Evolutionary conservation across 139 green algal species (phyloP).

Genomic region (Chlamydomonas sp.): DNA sequence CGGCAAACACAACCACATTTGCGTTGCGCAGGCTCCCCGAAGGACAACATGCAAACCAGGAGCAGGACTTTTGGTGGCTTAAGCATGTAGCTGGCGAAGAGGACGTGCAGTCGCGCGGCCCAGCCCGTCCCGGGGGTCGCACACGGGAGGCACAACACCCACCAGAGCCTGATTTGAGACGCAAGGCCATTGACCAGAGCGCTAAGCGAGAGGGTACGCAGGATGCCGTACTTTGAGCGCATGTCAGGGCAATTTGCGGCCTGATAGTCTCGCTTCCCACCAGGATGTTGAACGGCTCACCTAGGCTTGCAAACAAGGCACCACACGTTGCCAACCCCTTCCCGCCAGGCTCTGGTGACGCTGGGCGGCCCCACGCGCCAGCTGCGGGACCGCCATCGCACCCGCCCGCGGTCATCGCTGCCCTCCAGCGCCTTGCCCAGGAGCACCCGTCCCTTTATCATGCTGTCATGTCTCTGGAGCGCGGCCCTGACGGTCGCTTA

Average conservation of each 20-base stretch:
- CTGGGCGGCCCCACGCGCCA: too few species aligned
- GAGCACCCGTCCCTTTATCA: conserved; percentile 19
- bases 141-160: neutral
- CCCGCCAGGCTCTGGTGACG: neutral
- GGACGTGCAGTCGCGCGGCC: neutral
- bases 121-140: neutral
- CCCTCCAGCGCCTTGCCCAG: conserved; percentile 3
- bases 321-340: neutral
- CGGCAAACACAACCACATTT: too few species aligned
- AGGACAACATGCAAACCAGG: too few species aligned
- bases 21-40: too few species aligned
- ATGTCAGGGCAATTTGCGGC: too few species aligned
- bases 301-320: neutral
- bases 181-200: too few species aligned
- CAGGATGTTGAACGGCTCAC: neutral
- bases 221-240: too few species aligned
- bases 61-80: conserved; percentile 15
- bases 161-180: neutral
- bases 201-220: too few species aligned
- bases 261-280: too few species aligned
- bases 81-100: neutral
- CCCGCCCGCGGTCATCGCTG: neutral
- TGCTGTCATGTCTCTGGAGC: conserved; percentile 7
- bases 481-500: neutral
- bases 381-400: neutral